Evolutionary conservation across 2,329 filamentous ascomycete species (phyloP).

Genomic region (Fusarium sp.): DNA sequence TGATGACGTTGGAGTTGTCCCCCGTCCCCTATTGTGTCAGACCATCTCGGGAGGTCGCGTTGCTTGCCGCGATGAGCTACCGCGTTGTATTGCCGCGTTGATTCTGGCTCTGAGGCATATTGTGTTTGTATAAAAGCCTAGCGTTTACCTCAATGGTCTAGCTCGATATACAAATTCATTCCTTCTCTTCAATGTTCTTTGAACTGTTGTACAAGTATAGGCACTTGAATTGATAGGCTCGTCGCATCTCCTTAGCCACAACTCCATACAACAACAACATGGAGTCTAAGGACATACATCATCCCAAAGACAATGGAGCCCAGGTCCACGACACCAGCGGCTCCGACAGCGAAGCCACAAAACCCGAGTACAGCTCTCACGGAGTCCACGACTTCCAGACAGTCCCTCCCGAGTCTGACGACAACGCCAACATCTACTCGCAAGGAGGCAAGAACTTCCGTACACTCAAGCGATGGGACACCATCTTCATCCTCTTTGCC

Average conservation of each 20-base stretch:
- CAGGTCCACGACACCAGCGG: conserved; percentile 29
- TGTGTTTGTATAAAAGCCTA: neutral
- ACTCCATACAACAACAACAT: conserved; percentile 7
- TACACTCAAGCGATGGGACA: conserved; percentile 44
- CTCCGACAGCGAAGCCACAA: conserved; percentile 35
- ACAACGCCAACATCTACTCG: conserved; percentile 40
- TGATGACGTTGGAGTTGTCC: conserved; percentile 24
- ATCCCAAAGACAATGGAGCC: neutral
- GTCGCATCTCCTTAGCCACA: too few species aligned
- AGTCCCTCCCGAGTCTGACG: conserved; percentile 24
- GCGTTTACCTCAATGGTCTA: too few species aligned
- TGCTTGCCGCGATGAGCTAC: neutral
- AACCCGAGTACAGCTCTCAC: conserved; percentile 20
- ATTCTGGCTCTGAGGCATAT: neutral
- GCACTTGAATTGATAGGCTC: too few species aligned
- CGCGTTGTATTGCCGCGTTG: neutral
- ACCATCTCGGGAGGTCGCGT: conserved; percentile 11
- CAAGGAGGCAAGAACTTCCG: conserved; percentile 46
- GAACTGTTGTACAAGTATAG: too few species aligned
- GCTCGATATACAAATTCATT: too few species aligned
- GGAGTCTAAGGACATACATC: conserved; percentile 17
- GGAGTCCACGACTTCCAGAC: conserved; percentile 36
- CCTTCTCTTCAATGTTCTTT: too few species aligned
- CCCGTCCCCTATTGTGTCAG: conserved; percentile 14
- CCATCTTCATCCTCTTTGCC: conserved; percentile 44